Evolutionary conservation across 352 stramenopile genomes (phyloP).

Genomic region (Thalassiosira livingstoniorum): DNA sequence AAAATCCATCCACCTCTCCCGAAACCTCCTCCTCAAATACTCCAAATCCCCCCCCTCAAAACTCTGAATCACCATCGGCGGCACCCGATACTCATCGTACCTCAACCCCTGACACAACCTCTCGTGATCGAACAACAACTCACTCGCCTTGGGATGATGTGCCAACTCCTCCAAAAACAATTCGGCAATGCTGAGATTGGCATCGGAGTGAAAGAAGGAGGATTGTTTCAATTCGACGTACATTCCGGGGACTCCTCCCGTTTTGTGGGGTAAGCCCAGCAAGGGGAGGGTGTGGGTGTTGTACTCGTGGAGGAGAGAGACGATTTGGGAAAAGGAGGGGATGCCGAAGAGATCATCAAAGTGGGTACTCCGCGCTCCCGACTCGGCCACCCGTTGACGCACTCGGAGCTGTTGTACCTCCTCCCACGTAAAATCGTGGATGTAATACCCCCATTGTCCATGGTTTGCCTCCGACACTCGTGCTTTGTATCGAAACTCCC

Average conservation of each 20-base stretch:
- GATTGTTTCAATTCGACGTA: constrained; percentile 91
- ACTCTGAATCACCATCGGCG: constrained; percentile 84
- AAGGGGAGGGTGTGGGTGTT: constrained; percentile 77
- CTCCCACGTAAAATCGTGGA: constrained; percentile 91
- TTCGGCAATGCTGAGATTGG: constrained; percentile 87
- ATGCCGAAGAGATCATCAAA: constrained; percentile 89
- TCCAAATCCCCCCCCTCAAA: constrained; percentile 74
- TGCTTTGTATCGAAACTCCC: constrained; percentile 47
- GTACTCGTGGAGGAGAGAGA: constrained; percentile 85
- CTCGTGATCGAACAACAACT: constrained; percentile 87
- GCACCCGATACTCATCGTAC: constrained; percentile 74
- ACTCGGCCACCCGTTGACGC: constrained; percentile 86
- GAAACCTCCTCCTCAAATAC: constrained; percentile 45
- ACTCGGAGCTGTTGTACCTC: constrained; percentile 90
- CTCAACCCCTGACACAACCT: constrained; percentile 84
- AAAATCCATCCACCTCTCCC: constrained; percentile 59
- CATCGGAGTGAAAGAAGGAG: constrained; percentile 83
- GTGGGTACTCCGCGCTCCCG: constrained; percentile 83
- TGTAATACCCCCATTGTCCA: constrained; percentile 87
- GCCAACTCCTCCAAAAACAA: constrained; percentile 86
- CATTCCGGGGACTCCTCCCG: constrained; percentile 77
- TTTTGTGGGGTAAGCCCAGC: constrained; percentile 44
- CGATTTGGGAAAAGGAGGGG: constrained; percentile 90
- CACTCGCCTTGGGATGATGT: constrained; percentile 85
- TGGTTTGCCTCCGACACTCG: constrained; percentile 21